Evolutionary conservation across 129 eudicot genomes (phyloP).

Genomic region (Glebionis coronaria): DNA sequence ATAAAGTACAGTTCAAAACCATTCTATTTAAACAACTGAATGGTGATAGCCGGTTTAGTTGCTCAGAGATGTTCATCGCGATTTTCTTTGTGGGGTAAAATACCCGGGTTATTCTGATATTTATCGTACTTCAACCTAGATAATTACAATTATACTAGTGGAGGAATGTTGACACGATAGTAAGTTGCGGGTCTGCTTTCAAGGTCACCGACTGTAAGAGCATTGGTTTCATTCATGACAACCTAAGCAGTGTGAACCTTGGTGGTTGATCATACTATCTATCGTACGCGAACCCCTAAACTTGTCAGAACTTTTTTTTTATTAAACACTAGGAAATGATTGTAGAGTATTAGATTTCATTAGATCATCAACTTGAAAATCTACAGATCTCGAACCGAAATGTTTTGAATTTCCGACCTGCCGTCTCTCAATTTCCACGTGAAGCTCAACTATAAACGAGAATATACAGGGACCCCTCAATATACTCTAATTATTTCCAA

Average conservation of each 20-base stretch:
- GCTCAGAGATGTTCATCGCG: not conserved
- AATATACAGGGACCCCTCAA: not conserved
- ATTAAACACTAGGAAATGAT: not conserved
- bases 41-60: not conserved
- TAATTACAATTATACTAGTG: not conserved
- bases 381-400: not conserved
- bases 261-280: not conserved
- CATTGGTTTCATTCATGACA: not conserved
- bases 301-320: not conserved
- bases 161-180: no score
- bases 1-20: not conserved
- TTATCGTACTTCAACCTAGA: not conserved
- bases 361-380: slow-evolving; percentile 6
- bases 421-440: slow-evolving; percentile 12
- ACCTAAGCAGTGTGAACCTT: not conserved
- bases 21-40: not conserved
- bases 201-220: not conserved
- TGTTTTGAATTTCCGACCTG: not conserved
- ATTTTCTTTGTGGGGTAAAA: not conserved
- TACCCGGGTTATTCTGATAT: not conserved
- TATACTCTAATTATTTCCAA: slow-evolving; percentile 10
- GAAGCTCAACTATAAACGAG: not conserved
- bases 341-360: not conserved
- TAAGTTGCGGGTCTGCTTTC: not conserved
- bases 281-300: not conserved